phyloP scores from a whole-genome alignment of 768 basidiomycete genomes.

The Agaricus blazei region DNA sequence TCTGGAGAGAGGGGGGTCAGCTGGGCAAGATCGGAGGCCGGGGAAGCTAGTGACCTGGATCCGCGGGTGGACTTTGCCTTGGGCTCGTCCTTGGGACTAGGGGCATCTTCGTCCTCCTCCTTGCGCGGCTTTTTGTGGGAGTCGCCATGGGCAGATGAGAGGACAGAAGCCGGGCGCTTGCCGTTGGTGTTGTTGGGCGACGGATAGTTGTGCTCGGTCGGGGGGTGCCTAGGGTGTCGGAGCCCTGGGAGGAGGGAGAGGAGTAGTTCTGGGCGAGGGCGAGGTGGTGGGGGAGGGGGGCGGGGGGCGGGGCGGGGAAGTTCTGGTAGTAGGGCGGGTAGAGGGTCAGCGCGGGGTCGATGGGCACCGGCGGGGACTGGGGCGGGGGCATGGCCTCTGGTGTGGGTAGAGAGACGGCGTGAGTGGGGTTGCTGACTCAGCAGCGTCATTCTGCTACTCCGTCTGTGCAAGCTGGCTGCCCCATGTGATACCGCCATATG shows the following conservation, averaged over 20 bases:
- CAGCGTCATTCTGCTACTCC: too few relatives aligned
- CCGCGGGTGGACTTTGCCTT: conserved; percentile 85
- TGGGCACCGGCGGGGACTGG: conserved; percentile 56
- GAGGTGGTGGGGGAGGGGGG: conserved; percentile 48
- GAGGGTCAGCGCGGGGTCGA: conserved; percentile 68
- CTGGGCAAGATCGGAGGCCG: background rate
- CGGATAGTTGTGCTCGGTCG: conserved; percentile 55
- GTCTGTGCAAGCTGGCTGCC: too few relatives aligned
- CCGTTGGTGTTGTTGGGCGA: conserved; percentile 50
- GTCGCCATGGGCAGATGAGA: conserved; percentile 33
- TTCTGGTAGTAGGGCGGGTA: conserved; percentile 63
- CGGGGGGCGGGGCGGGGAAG: conserved; percentile 43
- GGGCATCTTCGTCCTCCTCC: conserved; percentile 44
- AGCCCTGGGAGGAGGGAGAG: conserved; percentile 77
- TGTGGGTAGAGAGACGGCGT: too few relatives aligned
- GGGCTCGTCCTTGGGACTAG: conserved; percentile 57
- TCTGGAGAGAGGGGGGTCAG: conserved; percentile 31
- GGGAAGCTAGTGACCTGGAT: conserved; percentile 52
- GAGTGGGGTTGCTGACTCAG: too few relatives aligned
- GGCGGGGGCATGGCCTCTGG: conserved; percentile 37
- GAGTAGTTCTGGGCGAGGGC: conserved; percentile 56
- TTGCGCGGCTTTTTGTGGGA: conserved; percentile 62
- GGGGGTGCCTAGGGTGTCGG: conserved; percentile 70
- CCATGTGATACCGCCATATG: too few relatives aligned
- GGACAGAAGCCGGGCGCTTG: conserved; percentile 59